A percentile compares a stretch with the other conserved stretches of the same genome.
Evolutionary conservation across 108 stramenopile species (phyloP).

Genomic region (Thalassiosira profunda): DNA sequence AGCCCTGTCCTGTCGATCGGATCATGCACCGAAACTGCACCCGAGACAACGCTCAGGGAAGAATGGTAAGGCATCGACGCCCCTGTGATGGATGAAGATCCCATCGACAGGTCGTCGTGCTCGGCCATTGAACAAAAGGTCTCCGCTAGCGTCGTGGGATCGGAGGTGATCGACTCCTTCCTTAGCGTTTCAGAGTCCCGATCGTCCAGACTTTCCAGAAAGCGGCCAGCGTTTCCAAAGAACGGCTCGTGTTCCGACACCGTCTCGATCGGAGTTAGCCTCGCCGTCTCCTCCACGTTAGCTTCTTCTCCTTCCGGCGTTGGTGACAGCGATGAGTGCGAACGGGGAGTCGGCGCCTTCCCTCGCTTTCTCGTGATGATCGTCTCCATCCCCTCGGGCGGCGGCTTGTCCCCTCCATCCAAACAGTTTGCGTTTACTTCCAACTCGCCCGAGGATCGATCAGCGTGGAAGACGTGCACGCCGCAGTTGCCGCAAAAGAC

Average conservation of each 20-base stretch:
- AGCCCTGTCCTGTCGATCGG: background rate
- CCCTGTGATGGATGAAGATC: conserved; percentile 24
- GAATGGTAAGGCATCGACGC: conserved; percentile 5
- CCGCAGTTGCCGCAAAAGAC: conserved; percentile 80
- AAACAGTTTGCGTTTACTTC: conserved; percentile 78
- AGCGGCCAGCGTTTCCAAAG: conserved; percentile 3
- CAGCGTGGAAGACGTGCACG: conserved; percentile 73
- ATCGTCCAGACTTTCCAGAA: conserved; percentile 25
- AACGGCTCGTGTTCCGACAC: conserved; percentile 30
- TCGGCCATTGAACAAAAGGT: conserved; percentile 31
- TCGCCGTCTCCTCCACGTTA: conserved; percentile 1
- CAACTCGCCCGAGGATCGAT: conserved; percentile 44
- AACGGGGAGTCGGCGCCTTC: background rate
- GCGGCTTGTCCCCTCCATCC: conserved; percentile 6
- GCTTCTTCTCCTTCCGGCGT: background rate
- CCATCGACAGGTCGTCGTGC: conserved; percentile 42
- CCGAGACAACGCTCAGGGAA: conserved; percentile 15
- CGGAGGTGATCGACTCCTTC: conserved; percentile 25
- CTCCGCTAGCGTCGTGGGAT: background rate
- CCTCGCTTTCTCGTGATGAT: background rate
- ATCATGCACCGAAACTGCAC: background rate
- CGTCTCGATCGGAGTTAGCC: conserved; percentile 17
- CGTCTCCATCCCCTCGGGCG: background rate
- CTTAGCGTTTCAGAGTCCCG: background rate
- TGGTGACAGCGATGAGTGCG: conserved; percentile 3